Base-by-base conservation (phyloP, 495 filamentous ascomycete genomes). In the Aspergillus homomorphus region DNA sequence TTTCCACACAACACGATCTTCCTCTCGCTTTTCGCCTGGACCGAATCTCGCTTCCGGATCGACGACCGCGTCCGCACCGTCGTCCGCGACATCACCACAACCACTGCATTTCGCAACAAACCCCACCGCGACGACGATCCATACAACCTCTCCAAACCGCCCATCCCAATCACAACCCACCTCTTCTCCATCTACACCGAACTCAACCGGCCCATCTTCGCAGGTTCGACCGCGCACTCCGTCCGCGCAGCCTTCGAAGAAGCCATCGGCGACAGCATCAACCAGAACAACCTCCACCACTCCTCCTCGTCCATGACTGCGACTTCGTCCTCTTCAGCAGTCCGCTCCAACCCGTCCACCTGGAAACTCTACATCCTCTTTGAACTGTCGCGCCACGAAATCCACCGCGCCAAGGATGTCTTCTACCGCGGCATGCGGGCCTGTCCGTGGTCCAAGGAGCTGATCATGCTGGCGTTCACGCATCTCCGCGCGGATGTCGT, bases 1-100 rank as follows among this genome's bases (percentile, higher is more conserved):
- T 96, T 89, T 70, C 91, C 91, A 0, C 74, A 80, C 26, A 96
- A 96, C 75, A 90, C 87, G 1, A 80, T 91, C 38, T 87, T 96
- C 60, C 80, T 93, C 51, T 74, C 81, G 16, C 75, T 92, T 15
- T 87, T 86, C 67, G 77, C 81, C 10, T 91, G 85, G 85, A 85
- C 88, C 63, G 84, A 90, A 63, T 72, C 83, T 15, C 78, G 84
- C 5, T 77, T 88, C 19, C 83, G 81, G 33, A 81, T 96, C 57
- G 80, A 88, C 57, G 88, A 93, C 61, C 87, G 87, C 33, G 80
- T 94, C 43, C 82, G 89, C 20, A 76, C 77, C 6, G 74, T 87
- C 19, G 67, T 90, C 41, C 69, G 76, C 20, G 70, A 80, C 30
- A 66, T 75, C 16, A 69, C 83, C 18, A 68, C 83, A 5, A 62